phyloP scores from a whole-genome alignment of 768 basidiomycete genomes.

The Fistulinella prunicolor region DNA sequence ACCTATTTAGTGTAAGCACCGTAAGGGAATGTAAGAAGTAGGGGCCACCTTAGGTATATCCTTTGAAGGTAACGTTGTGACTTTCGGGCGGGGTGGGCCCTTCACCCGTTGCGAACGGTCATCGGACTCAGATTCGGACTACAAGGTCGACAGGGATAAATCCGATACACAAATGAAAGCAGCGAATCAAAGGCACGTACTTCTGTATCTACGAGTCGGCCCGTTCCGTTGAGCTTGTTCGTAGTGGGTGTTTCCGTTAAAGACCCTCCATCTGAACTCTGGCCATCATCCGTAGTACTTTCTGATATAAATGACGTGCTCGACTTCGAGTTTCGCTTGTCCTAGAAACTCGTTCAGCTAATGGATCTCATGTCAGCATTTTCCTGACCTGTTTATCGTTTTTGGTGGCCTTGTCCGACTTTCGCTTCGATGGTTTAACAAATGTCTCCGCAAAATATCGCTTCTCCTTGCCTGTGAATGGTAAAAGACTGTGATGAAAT shows the following conservation, averaged over 20 bases:
- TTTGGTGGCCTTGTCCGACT: slow-evolving; percentile 13
- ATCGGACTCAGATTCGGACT: slow-evolving; percentile 22
- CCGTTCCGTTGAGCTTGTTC: slow-evolving; percentile 7
- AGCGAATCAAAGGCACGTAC: slow-evolving; percentile 6
- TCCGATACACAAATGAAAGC: neutral
- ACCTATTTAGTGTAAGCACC: slow-evolving; percentile 7
- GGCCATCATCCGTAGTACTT: slow-evolving; percentile 7
- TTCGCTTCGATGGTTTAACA: slow-evolving; percentile 17
- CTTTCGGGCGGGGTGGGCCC: slow-evolving; percentile 1
- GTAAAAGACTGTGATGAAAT: neutral
- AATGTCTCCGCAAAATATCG: slow-evolving; percentile 33
- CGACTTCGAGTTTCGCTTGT: slow-evolving; percentile 16
- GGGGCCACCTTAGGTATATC: slow-evolving; percentile 12
- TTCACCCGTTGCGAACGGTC: neutral
- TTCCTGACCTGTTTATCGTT: slow-evolving; percentile 18
- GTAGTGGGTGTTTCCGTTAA: neutral
- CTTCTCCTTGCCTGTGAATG: slow-evolving; percentile 38
- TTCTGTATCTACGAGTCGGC: slow-evolving; percentile 5
- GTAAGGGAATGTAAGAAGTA: neutral
- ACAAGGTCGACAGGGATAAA: neutral
- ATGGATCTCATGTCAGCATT: neutral
- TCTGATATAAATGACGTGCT: slow-evolving; percentile 5
- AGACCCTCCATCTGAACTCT: slow-evolving; percentile 8
- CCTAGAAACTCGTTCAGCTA: slow-evolving; percentile 10
- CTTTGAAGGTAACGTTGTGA: neutral